Base-by-base conservation (phyloP, 2,329 filamentous ascomycete genomes). In the Didymellaceae sp. region DNA sequence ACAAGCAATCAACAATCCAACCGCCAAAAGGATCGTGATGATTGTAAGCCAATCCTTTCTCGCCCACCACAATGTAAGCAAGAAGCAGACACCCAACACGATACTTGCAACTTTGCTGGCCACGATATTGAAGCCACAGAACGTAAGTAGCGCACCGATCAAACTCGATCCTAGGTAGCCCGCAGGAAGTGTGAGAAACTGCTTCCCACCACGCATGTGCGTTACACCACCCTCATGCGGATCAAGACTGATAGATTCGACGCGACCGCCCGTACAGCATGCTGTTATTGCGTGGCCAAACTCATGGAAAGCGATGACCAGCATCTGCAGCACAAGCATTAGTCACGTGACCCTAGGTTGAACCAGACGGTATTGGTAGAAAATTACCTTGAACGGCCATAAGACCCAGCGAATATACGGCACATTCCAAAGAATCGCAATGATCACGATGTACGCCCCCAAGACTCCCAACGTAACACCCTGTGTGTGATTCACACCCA, bases 61-160 rank as follows among this genome's bases (percentile, higher is more conserved):
- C 2, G 87, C 88, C 89, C 89, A 92, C 89, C 89, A 92, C 3
- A 92, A 74, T 0, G 87, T 91, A n/a, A 92, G 74, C 55, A 92
- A 69, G 65, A 92, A 92, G 67, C 87, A 90, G 3, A 86, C 85
- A 1, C 82, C 89, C 4, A 92, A 76, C 0, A 86, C 84, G 44
- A 92, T 82, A 63, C 86, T 90, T 14, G 87, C 88, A n/a, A 92
- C 72, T 71, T 92, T 92, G 76, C 84, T 88, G 3, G 89, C 89
- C 44, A 90, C 87, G 55, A 91, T 91, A 72, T 92, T 82, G 73
- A 92, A 92, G 17, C 89, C 89, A 68, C 87, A 89, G 64, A 92
- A 91, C 39, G 86, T 91, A 54, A 92, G 79, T 45, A 92, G 75
- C 4, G 87, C 88, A 18, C 89, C 89, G 65, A 93, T 89, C 42